Percentiles rank a stretch among this genome's conserved stretches.
phyloP scores from a whole-genome alignment of 129 eudicot species.

The Tanacetum coccineum region DNA sequence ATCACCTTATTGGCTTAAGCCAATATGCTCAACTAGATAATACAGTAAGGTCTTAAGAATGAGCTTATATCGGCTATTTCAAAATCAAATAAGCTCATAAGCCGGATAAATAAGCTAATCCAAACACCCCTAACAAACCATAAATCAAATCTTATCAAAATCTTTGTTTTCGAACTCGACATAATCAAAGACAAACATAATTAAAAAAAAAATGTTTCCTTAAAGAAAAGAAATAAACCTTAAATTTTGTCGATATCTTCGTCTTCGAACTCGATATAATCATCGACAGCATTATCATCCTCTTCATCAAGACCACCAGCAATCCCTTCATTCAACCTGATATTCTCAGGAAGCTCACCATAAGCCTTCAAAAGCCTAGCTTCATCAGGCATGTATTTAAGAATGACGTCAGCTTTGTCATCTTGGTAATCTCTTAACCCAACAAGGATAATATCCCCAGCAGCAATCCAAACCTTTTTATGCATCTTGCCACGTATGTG shows the following conservation, averaged over 20 bases:
- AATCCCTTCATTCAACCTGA: slow-evolving; percentile 33
- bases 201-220: too few species aligned
- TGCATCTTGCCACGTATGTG: slow-evolving; percentile 49
- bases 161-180: neutral
- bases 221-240: slow-evolving; percentile 17
- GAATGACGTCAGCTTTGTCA: slow-evolving; percentile 38
- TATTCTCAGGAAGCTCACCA: slow-evolving; percentile 41
- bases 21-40: too few species aligned
- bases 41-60: too few species aligned
- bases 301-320: slow-evolving; percentile 40
- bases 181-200: neutral
- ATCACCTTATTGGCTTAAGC: too few species aligned
- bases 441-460: slow-evolving; percentile 36
- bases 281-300: slow-evolving; percentile 35
- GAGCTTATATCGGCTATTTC: too few species aligned
- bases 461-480: slow-evolving; percentile 42
- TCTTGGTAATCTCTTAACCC: slow-evolving; percentile 40
- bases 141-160: too few species aligned
- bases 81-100: too few species aligned
- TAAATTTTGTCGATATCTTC: slow-evolving; percentile 38
- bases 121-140: too few species aligned
- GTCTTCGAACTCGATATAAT: slow-evolving; percentile 39
- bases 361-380: slow-evolving; percentile 41
- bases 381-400: slow-evolving; percentile 43
- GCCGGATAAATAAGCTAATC: too few species aligned